Base-by-base conservation (phyloP, 208 protist genomes). In the Leishmania aethiopica region DNA sequence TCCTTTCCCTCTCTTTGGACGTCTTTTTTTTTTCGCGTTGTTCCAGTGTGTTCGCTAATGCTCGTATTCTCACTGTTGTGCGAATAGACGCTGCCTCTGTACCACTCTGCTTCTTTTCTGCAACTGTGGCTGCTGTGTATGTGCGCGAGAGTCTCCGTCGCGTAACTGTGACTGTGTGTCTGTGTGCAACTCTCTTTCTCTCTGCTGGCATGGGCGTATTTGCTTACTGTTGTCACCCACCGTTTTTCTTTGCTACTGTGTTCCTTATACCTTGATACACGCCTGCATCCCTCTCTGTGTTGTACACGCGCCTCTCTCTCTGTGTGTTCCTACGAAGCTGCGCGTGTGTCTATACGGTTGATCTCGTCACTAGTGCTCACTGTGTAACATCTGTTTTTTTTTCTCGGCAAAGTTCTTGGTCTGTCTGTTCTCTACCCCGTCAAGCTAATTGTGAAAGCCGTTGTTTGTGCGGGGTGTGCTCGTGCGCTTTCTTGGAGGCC, bases 21-120 rank as follows among this genome's bases (percentile, higher is more conserved):
- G 32, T 32, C 37, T 25, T 28, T 60, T 47, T 81, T 64, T 47
- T 7, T 49, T 11, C 0, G 5, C 8, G 45, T n/a, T 47, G 40
- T 32, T 45, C 66, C 19, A 35, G 35, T 32, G 66, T 25, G 13
- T 35, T 71, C 15, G 17, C 6, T 25, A 19, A 45, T 25, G 45
- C 0, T 74, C 42, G 5, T 74, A 6, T 32, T 45, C 37, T 75
- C 60, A 72, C 69, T 78, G 19, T 79, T 28, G 69, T 35, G n/a
- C 35, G 47, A 40, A 0, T 71, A 47, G 42, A 57, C 59, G 15
- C 6, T 55, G 17, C 15, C 15, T 66, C 8, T 32, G 62, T 79
- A 72, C 35, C 57, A 51, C 42, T 70, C 59, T 45, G 66, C 15
- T 3, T 67, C 57, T 84, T 80, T 37, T 73, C 45, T 42, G 17